These are phyloP conservation scores for Gamsiella multidivaricata DNA, from an alignment of 192 early-diverging fungal genomes.

Conservation along the genomic window DNA sequence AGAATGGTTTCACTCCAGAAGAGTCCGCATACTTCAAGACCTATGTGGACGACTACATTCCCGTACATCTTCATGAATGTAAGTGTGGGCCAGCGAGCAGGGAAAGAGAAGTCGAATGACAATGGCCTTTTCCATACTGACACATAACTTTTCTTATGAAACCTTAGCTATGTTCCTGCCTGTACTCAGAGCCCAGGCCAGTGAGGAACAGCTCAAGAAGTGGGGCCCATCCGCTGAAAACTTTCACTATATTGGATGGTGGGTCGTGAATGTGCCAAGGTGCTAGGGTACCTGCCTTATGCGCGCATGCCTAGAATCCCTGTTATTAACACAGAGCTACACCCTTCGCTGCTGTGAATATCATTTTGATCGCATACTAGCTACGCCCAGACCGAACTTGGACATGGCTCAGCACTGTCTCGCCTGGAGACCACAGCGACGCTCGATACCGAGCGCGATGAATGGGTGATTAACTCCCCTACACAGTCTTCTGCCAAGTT, in stretches of 20 bases:
- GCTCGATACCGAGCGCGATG: conserved; percentile 78
- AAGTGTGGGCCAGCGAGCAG: not conserved
- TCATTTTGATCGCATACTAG: too few species aligned
- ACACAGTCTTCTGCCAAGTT: conserved; percentile 84
- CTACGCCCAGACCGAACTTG: conserved; percentile 69
- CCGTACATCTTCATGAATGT: conserved; percentile 55
- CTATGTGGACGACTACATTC: conserved; percentile 64
- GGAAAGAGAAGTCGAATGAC: too few species aligned
- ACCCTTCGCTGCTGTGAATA: too few species aligned
- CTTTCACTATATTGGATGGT: conserved; percentile 63
- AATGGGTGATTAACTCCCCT: conserved; percentile 88
- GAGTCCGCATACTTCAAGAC: conserved; percentile 52
- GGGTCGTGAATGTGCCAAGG: conserved; percentile 17
- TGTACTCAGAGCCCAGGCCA: conserved; percentile 58
- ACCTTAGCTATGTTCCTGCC: conserved; percentile 68
- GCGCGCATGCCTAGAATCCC: not conserved
- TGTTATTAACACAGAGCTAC: too few species aligned
- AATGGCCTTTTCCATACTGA: not conserved
- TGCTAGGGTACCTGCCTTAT: not conserved
- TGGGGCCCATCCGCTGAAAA: conserved; percentile 63
- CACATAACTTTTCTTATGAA: too few species aligned
- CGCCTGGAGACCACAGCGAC: conserved; percentile 90
- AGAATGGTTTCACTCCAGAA: conserved; percentile 58
- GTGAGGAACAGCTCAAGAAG: conserved; percentile 60
- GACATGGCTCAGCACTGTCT: conserved; percentile 85